Evolutionary conservation across 2,329 filamentous ascomycete species (phyloP), one percentile per base, ranked within the genome.

Genomic region (Penicillium sp.): DNA sequence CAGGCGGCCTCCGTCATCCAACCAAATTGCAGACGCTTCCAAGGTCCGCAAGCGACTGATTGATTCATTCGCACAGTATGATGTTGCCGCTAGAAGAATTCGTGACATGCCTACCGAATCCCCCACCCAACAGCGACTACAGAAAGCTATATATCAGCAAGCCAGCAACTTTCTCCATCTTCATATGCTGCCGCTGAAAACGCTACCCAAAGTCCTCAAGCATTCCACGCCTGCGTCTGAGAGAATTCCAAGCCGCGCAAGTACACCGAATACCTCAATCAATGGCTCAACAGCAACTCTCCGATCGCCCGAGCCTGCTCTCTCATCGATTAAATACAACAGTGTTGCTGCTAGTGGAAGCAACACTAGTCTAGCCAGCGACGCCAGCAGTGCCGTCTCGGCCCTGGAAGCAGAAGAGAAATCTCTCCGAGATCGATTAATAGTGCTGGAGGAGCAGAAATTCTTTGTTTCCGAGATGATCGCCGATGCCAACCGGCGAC

Each of bases 391-490:
- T 57, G 79, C 80, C 13, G 77, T 89, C 13, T 87, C 85, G 0
- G 84, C 84, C 2, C 76, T 96, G 4, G 92, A 96, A 72, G 84
- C 83, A 0, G 91, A 96, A 69, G 92, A 96, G 71, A 93, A 91
- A 69, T 85, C 90, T 18, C 77, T 95, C 1, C 84, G 89, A 14
- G 92, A 96, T 66, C 81, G 86, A 4, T 77, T 96, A 11, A 89
- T 94, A 29, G 87, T 97, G 6, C 80, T 97, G 1, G 91, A 96
- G 71, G 92, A 97, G 74, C 92, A 97, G 71, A 88, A 87, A 60
- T 96, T 95, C 73, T 86, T 96, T 75, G 91, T 97, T 0, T 85
- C 87, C 36, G 86, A 90, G 63, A 96, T 96, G 91, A 85, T 96
- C 43, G 84, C 84, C 7, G 85, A 87, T 56, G 91, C 92, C 0